These are phyloP conservation scores for Ploettnerulaceae sp. DNA, from an alignment of 2,329 filamentous ascomycete species.

Conservation along the genomic window DNA sequence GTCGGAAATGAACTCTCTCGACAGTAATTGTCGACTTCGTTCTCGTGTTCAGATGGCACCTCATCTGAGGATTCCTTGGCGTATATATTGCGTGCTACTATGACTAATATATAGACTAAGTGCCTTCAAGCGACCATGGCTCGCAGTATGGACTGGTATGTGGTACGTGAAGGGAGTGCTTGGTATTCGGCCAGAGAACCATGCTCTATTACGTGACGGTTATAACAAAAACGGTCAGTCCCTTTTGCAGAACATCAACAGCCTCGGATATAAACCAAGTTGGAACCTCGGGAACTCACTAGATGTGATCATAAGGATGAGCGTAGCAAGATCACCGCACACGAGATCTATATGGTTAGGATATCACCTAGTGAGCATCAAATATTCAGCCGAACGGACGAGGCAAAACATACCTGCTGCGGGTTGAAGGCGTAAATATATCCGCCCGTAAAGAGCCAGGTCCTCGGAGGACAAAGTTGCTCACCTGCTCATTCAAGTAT, in stretches of 20 bases:
- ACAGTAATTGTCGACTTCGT: neutral
- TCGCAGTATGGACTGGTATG: neutral
- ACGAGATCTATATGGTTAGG: neutral
- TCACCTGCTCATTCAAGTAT: neutral
- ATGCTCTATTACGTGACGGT: neutral
- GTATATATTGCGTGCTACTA: neutral
- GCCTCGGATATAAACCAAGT: neutral
- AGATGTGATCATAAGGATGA: neutral
- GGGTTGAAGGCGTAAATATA: neutral
- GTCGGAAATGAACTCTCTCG: no score
- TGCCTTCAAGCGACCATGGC: neutral
- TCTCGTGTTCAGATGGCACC: neutral
- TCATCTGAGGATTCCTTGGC: neutral
- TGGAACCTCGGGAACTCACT: neutral
- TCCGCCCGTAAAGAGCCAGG: neutral
- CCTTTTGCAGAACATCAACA: neutral
- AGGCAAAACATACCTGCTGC: neutral
- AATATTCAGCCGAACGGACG: neutral
- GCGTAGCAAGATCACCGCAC: neutral
- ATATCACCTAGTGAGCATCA: neutral
- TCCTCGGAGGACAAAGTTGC: neutral
- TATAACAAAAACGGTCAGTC: neutral
- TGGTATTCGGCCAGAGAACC: neutral
- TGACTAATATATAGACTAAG: neutral
- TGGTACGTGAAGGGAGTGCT: neutral